Base-by-base conservation (phyloP, 352 stramenopile genomes). In the Pythium aquatile region DNA sequence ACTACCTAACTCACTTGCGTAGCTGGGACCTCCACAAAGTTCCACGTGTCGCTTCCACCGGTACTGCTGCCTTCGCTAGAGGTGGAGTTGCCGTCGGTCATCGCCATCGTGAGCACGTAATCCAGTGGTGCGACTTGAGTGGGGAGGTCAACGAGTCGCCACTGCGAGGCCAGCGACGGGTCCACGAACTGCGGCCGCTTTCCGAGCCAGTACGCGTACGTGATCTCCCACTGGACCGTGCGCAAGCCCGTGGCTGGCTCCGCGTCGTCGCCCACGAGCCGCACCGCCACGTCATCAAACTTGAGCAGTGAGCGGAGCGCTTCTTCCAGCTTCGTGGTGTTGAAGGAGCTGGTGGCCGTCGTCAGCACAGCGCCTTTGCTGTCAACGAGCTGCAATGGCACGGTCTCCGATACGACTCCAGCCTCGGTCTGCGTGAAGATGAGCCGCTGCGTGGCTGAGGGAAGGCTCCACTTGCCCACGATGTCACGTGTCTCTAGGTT, bases 211-310 rank as follows among this genome's bases (percentile, higher is more conserved):
- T 58, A 59, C 51, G 47, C 29, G 66, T 68, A 72, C 46, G 37
- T 14, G 20, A 72, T 24, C 55, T 61, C 54, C 60, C 59, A 68
- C 48, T 68, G 60, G 6, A 68, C 39, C 8, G 32, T 29, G 30
- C 60, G 53, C 9, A 48, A 46, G 7, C 58, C 58, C 9, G 9
- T 54, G 39, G 16, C 10, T 3, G 33, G 14, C 24, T 68, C 58
- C 2, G 46, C 59, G 14, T 26, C 14, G 39, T 68, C 46, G 30
- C 9, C 26, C 24, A 62, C 49, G 9, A 82, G 65, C 42, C 49
- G 49, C 6, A 83, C 77, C 39, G 63, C 56, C 44, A 88, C 67
- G 49, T 76, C 70, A n/a, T 78, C 67, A 51, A 74, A 82, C 26
- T 74, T 58, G 6, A 88, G 68, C 10, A 86, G 47, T 8, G 16